Base-by-base conservation (phyloP, 192 early-diverging fungal species). In the Entophlyctis luteolus region DNA sequence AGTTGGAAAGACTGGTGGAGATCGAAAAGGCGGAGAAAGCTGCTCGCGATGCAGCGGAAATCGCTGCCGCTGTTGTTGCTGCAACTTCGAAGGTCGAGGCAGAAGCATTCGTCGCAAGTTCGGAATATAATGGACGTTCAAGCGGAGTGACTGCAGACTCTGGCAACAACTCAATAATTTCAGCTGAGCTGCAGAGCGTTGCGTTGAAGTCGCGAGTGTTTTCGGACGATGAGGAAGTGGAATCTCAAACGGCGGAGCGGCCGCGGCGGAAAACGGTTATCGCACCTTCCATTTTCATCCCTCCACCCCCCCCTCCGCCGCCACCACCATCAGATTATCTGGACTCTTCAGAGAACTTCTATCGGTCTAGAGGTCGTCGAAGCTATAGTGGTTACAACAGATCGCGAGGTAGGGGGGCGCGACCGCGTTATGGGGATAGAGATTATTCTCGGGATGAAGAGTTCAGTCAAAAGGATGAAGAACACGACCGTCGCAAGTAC, bases 301-400 rank as follows among this genome's bases (percentile, higher is more conserved):
- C 60, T 5, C 60, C 60, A 2, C 60, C 60, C 27, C 45, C 55
- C 8, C 22, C 39, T 3, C 45, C 42, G n/a, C 60, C 60, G 18
- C 45, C 28, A 8, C 39, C 46, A 23, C 50, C 14, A 23, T 14
- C 50, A 22, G n/a, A 10, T 45, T 45, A 10, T 45, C 42, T 10
- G 42, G n/a, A 45, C 10, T n/a, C n/a, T 10, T n/a, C 42, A 45
- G 42, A 45, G 42, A n/a, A 45, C 10, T 10, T n/a, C 12, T 45
- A 45, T 45, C 10, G 42, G 10, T n/a, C 42, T n/a, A 45, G n/a
- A n/a, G 10, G 10, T 10, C 12, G n/a, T 10, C 12, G n/a, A 45
- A 45, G 42, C 42, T 45, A 45, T 45, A n/a, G n/a, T 45, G n/a
- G 42, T n/a, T 14, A n/a, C n/a, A n/a, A 45, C 42, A 14, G 10